phyloP scores from a whole-genome alignment of 495 filamentous ascomycete genomes.

The Tuber aestivum region DNA sequence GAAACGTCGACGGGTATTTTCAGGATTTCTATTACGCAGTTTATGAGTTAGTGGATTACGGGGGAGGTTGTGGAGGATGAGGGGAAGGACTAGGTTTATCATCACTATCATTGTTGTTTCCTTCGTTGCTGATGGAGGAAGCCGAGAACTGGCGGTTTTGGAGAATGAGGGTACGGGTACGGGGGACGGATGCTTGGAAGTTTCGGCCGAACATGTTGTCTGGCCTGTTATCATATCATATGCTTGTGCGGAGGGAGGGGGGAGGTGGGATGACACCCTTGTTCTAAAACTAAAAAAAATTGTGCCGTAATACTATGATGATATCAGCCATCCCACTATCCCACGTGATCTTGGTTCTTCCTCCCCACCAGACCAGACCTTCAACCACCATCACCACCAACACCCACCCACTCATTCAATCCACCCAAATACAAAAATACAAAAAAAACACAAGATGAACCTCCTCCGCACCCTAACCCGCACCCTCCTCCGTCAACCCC shows the following conservation, averaged over 20 bases:
- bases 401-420: neutral
- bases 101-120: neutral
- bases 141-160: neutral
- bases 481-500: slow-evolving; percentile 22
- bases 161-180: neutral
- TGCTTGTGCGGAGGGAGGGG: neutral
- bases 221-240: neutral
- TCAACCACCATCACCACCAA: slow-evolving; percentile 1
- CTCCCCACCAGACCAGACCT: neutral
- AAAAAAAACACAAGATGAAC: slow-evolving; percentile 19
- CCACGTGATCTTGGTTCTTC: neutral
- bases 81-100: neutral
- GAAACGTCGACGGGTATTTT: neutral
- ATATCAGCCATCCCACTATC: neutral
- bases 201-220: neutral
- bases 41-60: neutral
- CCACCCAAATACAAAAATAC: slow-evolving; percentile 1
- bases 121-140: neutral
- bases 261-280: neutral
- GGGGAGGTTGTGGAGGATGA: neutral
- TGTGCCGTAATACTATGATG: too few species aligned
- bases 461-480: slow-evolving; percentile 21
- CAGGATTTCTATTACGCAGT: neutral
- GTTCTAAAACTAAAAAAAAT: too few species aligned
- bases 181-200: neutral